Base-by-base conservation (phyloP, 805 yeast genomes). In the Kazachstania kunashirensis region DNA sequence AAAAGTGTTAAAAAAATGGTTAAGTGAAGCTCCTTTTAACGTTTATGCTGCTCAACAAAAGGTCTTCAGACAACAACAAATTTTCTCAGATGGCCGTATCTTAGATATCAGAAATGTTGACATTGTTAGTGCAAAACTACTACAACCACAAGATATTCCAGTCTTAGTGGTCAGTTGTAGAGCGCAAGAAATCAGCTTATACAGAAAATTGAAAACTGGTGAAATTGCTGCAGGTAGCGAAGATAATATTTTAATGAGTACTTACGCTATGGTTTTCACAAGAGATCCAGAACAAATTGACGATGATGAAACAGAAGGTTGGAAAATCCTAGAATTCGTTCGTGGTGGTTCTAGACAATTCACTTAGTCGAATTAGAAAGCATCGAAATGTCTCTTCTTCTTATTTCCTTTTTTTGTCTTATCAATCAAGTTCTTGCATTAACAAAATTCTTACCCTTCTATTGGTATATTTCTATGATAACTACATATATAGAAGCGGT, bases 191-290 rank as follows among this genome's bases (percentile, higher is more conserved):
- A 77, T 94, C 42, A 89, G 84, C 55, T 66, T 85, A 44, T 92
- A 77, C 69, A 80, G 86, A 67, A 84, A 83, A 59, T 75, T 78
- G 44, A 88, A 88, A 67, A 82, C 96, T 23, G 95, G 94, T 35
- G 94, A 89, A 62, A 71, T 92, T 38, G 94, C 88, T 37, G 98
- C 97, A 7, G 99, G 98, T 52, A 77, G 86, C 23, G 95, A 86
- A 55, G 95, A 88, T 52, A 86, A 86, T 61, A 84, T 92, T 48
- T 77, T 84, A 60, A 73, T 84, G 71, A 79, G 94, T 50, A 79
- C 94, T n/a, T 92, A 92, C 58, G 97, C 95, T 28, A 76, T 92
- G 86, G 98, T 89, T 16, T 67, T 92, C 49, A 86, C 98, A 14
- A 77, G 98, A 61, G 68, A 84, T 36, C 86, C 96, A 3, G 98